A percentile compares a stretch with the other conserved stretches of the same genome.
Conservation (phyloP, 202 grass and related monocot genomes). For the Carex arenaria region DNA sequence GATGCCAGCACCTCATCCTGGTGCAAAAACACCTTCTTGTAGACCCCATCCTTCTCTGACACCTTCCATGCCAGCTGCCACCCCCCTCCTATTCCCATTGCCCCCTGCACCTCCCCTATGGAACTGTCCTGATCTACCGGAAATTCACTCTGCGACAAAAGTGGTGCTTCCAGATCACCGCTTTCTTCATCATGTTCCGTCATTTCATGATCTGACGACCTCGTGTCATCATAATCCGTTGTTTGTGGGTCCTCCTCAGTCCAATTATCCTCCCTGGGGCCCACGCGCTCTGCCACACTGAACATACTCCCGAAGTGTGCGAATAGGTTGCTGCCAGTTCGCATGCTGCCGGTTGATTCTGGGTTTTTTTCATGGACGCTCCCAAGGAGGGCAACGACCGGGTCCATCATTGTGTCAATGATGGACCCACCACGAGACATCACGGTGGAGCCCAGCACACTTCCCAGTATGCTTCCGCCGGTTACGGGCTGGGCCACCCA, state of each 20-base stretch:
- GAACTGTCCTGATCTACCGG: slow-evolving; percentile 29
- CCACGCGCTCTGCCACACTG: slow-evolving; percentile 41
- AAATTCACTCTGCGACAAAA: slow-evolving; percentile 33
- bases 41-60: slow-evolving; percentile 39
- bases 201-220: slow-evolving; percentile 20
- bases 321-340: slow-evolving; percentile 50
- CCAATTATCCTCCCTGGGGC: slow-evolving; percentile 37
- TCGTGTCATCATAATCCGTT: slow-evolving; percentile 1
- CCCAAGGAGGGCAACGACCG: slow-evolving; percentile 55
- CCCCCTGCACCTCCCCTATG: slow-evolving; percentile 39
- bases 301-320: slow-evolving; percentile 85
- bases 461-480: slow-evolving; percentile 32
- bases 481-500: slow-evolving; percentile 66
- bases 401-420: slow-evolving; percentile 61
- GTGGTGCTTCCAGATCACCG: slow-evolving; percentile 27
- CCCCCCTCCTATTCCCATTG: slow-evolving; percentile 78
- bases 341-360: slow-evolving; percentile 30
- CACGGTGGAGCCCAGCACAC: slow-evolving; percentile 45
- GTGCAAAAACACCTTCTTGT: slow-evolving; percentile 86
- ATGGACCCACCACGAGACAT: slow-evolving; percentile 62
- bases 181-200: slow-evolving; percentile 28
- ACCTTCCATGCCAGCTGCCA: slow-evolving; percentile 98
- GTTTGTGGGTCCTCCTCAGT: slow-evolving; percentile 44
- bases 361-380: slow-evolving; percentile 53
- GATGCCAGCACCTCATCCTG: slow-evolving; percentile 37